These are phyloP conservation scores for Paraglomus brasilianum DNA, from an alignment of 192 early-diverging fungal genomes.

Conservation along the genomic window DNA sequence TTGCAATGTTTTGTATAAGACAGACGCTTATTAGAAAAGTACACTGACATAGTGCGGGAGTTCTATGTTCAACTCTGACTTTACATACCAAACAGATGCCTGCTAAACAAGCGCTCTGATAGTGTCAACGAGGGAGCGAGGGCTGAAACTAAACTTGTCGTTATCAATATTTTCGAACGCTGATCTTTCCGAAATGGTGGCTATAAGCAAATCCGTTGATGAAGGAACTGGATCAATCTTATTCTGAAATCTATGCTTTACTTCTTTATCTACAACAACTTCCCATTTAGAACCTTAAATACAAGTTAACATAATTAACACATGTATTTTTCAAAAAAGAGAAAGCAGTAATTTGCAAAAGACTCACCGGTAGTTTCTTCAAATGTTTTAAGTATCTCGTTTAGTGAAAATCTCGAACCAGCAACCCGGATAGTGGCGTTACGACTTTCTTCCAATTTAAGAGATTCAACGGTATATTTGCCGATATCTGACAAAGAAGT, in stretches of 20 bases:
- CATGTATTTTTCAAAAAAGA: neutral
- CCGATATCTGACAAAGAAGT: conserved; percentile 2
- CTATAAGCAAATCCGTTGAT: neutral
- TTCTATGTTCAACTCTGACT: too few species aligned
- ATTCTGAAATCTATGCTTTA: neutral
- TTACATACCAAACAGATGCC: too few species aligned
- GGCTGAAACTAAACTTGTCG: conserved; percentile 18
- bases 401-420: neutral
- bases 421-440: neutral
- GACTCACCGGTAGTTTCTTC: neutral
- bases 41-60: too few species aligned
- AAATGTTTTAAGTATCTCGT: conserved; percentile 5
- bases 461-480: neutral
- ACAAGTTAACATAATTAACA: neutral
- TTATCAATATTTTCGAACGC: neutral
- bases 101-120: neutral
- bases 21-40: too few species aligned
- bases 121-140: neutral
- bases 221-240: neutral
- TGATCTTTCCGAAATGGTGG: neutral
- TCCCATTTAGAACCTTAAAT: conserved; percentile 10
- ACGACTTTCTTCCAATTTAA: neutral
- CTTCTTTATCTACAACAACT: conserved; percentile 6
- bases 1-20: too few species aligned
- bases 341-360: neutral